phyloP scores from a whole-genome alignment of 345 rosid species.

The Iberis pinnata region DNA sequence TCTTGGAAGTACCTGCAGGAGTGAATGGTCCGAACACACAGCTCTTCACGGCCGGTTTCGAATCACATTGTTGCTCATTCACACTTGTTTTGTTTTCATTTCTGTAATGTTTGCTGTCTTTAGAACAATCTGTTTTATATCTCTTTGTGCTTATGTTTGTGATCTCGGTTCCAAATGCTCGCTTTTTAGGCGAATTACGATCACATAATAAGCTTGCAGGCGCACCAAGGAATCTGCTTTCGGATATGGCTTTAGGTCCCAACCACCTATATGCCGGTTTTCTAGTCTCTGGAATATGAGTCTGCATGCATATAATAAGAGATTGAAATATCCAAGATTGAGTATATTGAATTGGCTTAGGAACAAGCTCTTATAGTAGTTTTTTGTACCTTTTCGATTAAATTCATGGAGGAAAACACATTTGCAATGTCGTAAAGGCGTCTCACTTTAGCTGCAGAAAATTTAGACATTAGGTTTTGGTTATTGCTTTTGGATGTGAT shows the following conservation, averaged over 20 bases:
- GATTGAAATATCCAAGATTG: background rate
- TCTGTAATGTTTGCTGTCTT: background rate
- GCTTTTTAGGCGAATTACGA: conserved; percentile 42
- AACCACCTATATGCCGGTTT: conserved; percentile 79
- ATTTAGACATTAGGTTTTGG: conserved; percentile 17
- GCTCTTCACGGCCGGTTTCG: conserved; percentile 30
- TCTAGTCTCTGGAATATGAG: conserved; percentile 57
- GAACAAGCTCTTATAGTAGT: background rate
- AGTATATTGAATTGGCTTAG: background rate
- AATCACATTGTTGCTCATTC: conserved; percentile 22
- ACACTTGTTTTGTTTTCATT: conserved; percentile 28
- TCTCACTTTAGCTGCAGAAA: conserved; percentile 68
- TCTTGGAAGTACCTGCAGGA: conserved; percentile 24
- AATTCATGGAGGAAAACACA: conserved; percentile 63
- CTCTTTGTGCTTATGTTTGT: conserved; percentile 31
- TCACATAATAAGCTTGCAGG: conserved; percentile 19
- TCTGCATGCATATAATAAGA: conserved; percentile 32
- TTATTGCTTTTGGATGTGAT: conserved; percentile 1
- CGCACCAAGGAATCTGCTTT: conserved; percentile 15
- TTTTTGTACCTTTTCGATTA: conserved; percentile 68
- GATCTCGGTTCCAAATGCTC: conserved; percentile 56
- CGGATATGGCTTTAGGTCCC: conserved; percentile 43
- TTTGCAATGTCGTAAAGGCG: conserved; percentile 82
- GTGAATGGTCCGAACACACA: conserved; percentile 52
- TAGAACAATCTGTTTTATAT: background rate